Evolutionary conservation across 352 stramenopile genomes (phyloP).

Genomic region (Saprolegnia parasitica): DNA sequence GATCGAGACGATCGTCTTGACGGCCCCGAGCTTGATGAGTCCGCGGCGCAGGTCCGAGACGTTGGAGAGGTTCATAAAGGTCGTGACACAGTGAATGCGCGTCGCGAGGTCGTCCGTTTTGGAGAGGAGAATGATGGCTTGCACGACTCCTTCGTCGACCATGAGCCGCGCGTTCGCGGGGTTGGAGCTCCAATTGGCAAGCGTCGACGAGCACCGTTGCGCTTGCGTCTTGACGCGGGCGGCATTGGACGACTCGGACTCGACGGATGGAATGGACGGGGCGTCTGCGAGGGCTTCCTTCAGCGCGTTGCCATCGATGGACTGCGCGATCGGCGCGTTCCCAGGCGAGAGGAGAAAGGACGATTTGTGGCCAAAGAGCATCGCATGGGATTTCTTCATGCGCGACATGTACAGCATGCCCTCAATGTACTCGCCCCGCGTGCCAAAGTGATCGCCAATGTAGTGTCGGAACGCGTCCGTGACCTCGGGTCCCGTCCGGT

Average conservation of each 20-base stretch:
- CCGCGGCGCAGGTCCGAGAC: slow-evolving; percentile 50
- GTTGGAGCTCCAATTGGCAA: slow-evolving; percentile 87
- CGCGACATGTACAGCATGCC: slow-evolving; percentile 85
- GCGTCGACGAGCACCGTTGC: slow-evolving; percentile 72
- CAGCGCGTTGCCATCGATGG: slow-evolving; percentile 33
- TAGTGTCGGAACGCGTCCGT: slow-evolving; percentile 55
- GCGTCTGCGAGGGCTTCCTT: slow-evolving; percentile 57
- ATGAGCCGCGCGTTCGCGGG: slow-evolving; percentile 78
- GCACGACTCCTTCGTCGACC: slow-evolving; percentile 83
- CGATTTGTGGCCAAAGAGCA: slow-evolving; percentile 34
- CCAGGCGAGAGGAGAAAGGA: neutral
- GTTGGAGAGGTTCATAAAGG: slow-evolving; percentile 82
- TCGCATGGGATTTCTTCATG: slow-evolving; percentile 68
- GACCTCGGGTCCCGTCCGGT: neutral
- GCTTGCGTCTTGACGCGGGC: slow-evolving; percentile 31
- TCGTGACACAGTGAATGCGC: slow-evolving; percentile 68
- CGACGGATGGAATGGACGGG: neutral
- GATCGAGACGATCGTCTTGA: slow-evolving; percentile 71
- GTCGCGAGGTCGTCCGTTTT: slow-evolving; percentile 60
- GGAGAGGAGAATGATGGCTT: slow-evolving; percentile 72
- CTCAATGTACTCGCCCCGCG: slow-evolving; percentile 75
- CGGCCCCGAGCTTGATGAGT: slow-evolving; percentile 65
- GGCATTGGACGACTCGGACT: slow-evolving; percentile 9
- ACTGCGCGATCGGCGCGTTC: slow-evolving; percentile 14
- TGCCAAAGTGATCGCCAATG: slow-evolving; percentile 72